Percentiles rank a stretch among this genome's conserved stretches.
These are phyloP conservation scores for Kluyveromyces lactis DNA, from an alignment of 805 yeast genomes.

Conservation along the genomic window DNA sequence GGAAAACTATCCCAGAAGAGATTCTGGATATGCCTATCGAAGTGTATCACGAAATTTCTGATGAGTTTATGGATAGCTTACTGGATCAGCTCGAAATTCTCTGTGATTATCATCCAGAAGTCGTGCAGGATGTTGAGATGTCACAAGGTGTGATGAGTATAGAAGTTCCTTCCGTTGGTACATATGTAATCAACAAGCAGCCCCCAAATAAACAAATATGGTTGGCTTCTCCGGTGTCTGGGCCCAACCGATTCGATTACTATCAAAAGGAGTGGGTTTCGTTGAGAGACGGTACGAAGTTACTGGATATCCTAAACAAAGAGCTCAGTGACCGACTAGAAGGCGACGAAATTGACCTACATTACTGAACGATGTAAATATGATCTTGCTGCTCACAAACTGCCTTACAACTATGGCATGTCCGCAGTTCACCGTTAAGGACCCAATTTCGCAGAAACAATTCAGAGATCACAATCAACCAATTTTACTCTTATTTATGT, in stretches of 20 bases:
- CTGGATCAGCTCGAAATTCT: conserved; percentile 60
- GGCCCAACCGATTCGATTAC: conserved; percentile 81
- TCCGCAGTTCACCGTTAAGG: no score
- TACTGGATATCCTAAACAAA: conserved; percentile 38
- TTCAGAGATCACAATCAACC: no score
- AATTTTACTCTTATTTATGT: no score
- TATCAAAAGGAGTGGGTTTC: conserved; percentile 72
- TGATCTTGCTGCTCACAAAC: no score
- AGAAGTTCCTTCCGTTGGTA: conserved; percentile 60
- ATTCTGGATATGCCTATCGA: conserved; percentile 39
- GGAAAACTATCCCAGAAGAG: conserved; percentile 43
- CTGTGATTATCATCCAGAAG: conserved; percentile 50
- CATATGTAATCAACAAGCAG: conserved; percentile 91
- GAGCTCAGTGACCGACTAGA: conserved; percentile 38
- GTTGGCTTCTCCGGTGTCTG: conserved; percentile 89
- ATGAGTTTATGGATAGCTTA: conserved; percentile 59
- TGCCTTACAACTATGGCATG: no score
- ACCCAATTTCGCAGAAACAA: no score
- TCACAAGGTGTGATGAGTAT: conserved; percentile 79
- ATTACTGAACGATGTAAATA: background rate
- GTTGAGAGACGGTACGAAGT: conserved; percentile 50
- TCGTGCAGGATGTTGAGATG: conserved; percentile 64
- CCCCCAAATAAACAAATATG: conserved; percentile 97
- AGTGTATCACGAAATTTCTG: conserved; percentile 58
- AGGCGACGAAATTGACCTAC: conserved; percentile 10